Base-by-base conservation (phyloP, 2,329 filamentous ascomycete genomes). In the Fusarium sp. region DNA sequence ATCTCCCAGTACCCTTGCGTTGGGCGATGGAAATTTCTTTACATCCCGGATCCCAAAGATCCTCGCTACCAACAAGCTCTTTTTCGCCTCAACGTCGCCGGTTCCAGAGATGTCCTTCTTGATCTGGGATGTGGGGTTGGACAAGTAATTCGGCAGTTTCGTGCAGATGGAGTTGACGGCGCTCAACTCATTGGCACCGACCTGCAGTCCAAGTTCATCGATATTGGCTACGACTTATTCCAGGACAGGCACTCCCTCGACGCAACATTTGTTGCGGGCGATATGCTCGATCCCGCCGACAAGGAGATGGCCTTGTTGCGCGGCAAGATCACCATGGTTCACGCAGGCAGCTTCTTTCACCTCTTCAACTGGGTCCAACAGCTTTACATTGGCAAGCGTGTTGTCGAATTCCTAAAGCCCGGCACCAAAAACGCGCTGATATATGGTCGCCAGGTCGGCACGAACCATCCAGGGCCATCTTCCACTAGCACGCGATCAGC, bases 161-260 rank as follows among this genome's bases (percentile, higher is more conserved):
- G 84, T 17, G 80, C 81, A 57, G 87, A 89, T 64, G 88, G 88
- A 26, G 87, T 87, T 13, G 80, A 84, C 30, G 81, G 84, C 10
- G 78, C 82, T 22, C 84, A 85, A 51, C 79, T 90, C n/a, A 85
- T 85, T 66, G 88, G 87, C 24, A 82, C 83, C 8, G 88, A 90
- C 69, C 70, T 88, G 7, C 83, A 86, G 48, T 74, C 82, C 26
- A 81, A 81, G n/a, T 88, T 90, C 72, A 83, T 90, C 59, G 84
- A 89, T 17, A 79, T 89, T n/a, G 89, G 89, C 35, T 90, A 91
- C 78, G 89, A 91, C 61, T 83, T 93, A 26, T 93, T 93, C 81
- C 84, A 86, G 51, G 91, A 92, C 69, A 84, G 85, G 32, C 77
- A 81, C n/a, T 83, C 63, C 39, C 80, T 90, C 10, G 81, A 82